Evolutionary conservation across 1,139 yeast genomes (phyloP).

Genomic region (Hyphopichia buzzinii): DNA sequence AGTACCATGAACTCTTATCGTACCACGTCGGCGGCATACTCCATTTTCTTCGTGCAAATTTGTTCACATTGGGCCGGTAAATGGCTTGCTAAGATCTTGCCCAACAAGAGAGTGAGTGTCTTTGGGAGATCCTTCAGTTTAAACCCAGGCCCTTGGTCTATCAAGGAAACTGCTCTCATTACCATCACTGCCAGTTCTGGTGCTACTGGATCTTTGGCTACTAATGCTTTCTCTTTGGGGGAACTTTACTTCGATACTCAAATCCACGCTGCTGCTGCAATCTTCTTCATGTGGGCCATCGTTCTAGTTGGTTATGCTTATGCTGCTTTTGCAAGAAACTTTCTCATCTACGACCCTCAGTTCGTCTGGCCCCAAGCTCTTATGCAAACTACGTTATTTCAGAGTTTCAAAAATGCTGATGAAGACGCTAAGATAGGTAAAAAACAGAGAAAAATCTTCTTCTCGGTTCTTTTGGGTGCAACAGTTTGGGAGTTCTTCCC

Average conservation of each 20-base stretch:
- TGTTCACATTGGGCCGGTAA: slow-evolving; percentile 30
- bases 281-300: slow-evolving; percentile 34
- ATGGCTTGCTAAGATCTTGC: slow-evolving; percentile 27
- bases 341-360: slow-evolving; percentile 30
- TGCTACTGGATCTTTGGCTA: slow-evolving; percentile 35
- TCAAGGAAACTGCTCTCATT: slow-evolving; percentile 30
- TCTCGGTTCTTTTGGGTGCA: slow-evolving; percentile 19
- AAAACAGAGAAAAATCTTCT: slow-evolving; percentile 24
- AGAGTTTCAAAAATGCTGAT: slow-evolving; percentile 19
- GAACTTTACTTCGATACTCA: slow-evolving; percentile 24
- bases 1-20: slow-evolving; percentile 36
- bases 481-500: slow-evolving; percentile 33
- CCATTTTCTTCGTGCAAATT: slow-evolving; percentile 34
- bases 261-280: slow-evolving; percentile 21
- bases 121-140: slow-evolving; percentile 17
- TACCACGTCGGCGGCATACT: slow-evolving; percentile 35
- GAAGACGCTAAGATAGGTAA: slow-evolving; percentile 11
- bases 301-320: slow-evolving; percentile 34
- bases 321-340: slow-evolving; percentile 31
- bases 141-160: slow-evolving; percentile 37
- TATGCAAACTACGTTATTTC: slow-evolving; percentile 34
- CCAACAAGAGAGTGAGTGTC: slow-evolving; percentile 17
- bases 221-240: slow-evolving; percentile 28
- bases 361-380: slow-evolving; percentile 35
- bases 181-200: slow-evolving; percentile 33